Base-by-base conservation (phyloP, 2,329 filamentous ascomycete species). In the Kalmusia sp. region DNA sequence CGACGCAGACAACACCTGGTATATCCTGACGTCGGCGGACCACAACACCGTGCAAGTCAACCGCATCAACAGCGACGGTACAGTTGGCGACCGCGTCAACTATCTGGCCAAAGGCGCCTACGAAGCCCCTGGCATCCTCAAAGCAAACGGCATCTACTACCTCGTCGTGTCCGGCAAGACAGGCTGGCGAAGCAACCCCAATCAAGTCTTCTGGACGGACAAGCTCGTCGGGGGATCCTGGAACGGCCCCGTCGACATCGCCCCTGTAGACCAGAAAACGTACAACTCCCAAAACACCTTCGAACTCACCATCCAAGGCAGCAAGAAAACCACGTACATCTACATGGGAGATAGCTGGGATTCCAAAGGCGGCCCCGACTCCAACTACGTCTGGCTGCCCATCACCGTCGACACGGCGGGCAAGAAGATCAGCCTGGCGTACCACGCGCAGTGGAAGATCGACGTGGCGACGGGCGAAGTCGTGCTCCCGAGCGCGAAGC, bases 281-380 rank as follows among this genome's bases (percentile, higher is more conserved):
- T 86, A 82, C 59, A 71, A 72, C 19, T 83, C 80, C 1, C 85
- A 88, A 61, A 84, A 83, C 3, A 82, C 78, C 39, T 86, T 78
- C 55, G 77, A 88, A 31, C 76, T 87, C 28, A 63, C 65, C 14
- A 67, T 80, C 49, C 52, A 65, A 33, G 71, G 70, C 22, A 67
- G 58, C 14, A 50, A 72, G 12, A 74, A 76, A 37, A 63, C 60
- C n/a, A 61, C 58, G 14, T 61, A 61, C 30, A 79, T 86, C 55
- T 88, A 87, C 69, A 81, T 87, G 69, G 86, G 86, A n/a, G 86
- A 88, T 68, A 80, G 84, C n/a, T 88, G 86, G 86, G 71, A 82
- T 38, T 19, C 19, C 14, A 57, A 59, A 28, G 60, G 60, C 25
- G 60, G 60, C 1, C 48, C 53, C 71, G 61, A 71, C 72, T 54